Conservation (phyloP, 306 rosid species). For the Dalbergia cultrata region DNA sequence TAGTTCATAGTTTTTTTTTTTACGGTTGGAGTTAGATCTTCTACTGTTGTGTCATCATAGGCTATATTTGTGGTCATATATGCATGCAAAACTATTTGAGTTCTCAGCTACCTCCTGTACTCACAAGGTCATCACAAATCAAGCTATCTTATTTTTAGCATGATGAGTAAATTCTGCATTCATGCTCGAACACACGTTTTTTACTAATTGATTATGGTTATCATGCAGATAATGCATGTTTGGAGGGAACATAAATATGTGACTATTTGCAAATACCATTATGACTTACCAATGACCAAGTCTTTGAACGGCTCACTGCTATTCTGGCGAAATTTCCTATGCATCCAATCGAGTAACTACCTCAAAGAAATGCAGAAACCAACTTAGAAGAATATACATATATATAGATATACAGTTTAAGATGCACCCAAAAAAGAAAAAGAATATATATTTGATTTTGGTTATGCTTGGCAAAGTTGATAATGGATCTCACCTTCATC, state of each 20-base stretch:
- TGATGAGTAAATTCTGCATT: slow-evolving; percentile 10
- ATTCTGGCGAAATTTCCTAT: slow-evolving; percentile 89
- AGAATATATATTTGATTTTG: neutral
- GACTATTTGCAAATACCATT: neutral
- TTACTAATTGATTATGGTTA: neutral
- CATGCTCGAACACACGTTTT: neutral
- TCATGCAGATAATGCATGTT: slow-evolving; percentile 20
- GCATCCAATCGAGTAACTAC: slow-evolving; percentile 98
- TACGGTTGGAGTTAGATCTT: neutral
- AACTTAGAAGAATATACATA: slow-evolving; percentile 31
- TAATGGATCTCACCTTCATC: slow-evolving; percentile 76
- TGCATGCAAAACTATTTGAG: slow-evolving; percentile 6
- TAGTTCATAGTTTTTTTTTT: slow-evolving; percentile 25
- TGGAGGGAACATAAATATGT: slow-evolving; percentile 31
- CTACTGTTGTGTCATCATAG: neutral
- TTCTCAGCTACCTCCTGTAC: neutral
- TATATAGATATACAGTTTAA: too few relatives aligned
- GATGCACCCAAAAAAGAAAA: too few relatives aligned
- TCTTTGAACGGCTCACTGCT: slow-evolving; percentile 75
- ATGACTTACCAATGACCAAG: slow-evolving; percentile 75
- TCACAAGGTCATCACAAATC: slow-evolving; percentile 20
- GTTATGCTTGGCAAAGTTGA: slow-evolving; percentile 27
- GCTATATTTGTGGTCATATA: slow-evolving; percentile 16
- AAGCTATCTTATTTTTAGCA: neutral
- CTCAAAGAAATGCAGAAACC: slow-evolving; percentile 46